A percentile compares a stretch with the other conserved stretches of the same genome.
phyloP scores from a whole-genome alignment of 2,329 filamentous ascomycete genomes.

The Drechslerella stenobrocha region DNA sequence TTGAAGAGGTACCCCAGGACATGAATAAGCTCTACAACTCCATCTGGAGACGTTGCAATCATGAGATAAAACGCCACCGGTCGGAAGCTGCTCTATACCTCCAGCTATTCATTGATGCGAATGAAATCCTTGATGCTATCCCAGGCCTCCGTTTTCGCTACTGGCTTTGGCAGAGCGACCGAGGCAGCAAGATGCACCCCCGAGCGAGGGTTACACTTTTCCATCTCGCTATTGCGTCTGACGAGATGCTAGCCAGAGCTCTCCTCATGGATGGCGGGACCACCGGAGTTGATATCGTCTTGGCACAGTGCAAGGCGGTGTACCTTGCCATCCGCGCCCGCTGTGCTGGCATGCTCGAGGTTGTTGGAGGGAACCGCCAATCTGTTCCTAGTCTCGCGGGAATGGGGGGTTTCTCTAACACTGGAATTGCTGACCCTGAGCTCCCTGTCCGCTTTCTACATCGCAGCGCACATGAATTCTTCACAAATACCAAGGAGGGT shows the following conservation, averaged over 20 bases:
- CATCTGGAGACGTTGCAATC: neutral
- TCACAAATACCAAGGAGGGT: neutral
- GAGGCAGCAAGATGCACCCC: neutral
- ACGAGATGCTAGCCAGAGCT: slow-evolving; percentile 2
- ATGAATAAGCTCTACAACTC: neutral
- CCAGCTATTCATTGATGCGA: slow-evolving; percentile 4
- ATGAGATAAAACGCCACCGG: neutral
- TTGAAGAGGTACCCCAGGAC: neutral
- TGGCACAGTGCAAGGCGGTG: neutral
- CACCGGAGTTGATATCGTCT: neutral
- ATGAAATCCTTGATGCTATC: neutral
- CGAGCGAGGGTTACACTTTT: neutral
- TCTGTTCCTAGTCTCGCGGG: neutral
- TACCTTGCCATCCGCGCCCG: neutral
- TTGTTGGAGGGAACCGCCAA: neutral
- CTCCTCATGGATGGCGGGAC: neutral
- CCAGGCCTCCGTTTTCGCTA: slow-evolving; percentile 1
- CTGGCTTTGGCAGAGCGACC: neutral
- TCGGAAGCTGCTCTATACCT: neutral
- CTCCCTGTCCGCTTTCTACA: neutral
- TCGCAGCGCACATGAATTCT: slow-evolving; percentile 1
- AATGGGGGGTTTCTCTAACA: neutral
- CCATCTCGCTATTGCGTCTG: neutral
- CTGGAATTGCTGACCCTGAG: neutral
- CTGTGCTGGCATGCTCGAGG: neutral